Evolutionary conservation across 73 alveolate genomes (phyloP).

Genomic region (Paramecium biaurelia): DNA sequence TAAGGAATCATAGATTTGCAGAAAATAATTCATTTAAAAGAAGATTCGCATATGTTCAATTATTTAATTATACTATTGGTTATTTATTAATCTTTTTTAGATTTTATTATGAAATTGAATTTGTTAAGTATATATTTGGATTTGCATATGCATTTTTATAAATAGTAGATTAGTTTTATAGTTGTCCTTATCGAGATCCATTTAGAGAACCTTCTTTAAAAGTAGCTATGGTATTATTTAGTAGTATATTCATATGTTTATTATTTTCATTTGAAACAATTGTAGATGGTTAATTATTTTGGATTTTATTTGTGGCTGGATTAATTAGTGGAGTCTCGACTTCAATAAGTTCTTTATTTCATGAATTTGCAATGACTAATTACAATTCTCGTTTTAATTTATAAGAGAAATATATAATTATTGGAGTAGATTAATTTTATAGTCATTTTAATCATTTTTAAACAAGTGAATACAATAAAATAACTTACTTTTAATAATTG

Average conservation of each 20-base stretch:
- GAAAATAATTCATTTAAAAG: constrained; percentile 38
- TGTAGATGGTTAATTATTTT: neutral
- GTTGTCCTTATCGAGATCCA: constrained; percentile 44
- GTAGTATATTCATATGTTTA: neutral
- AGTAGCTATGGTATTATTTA: neutral
- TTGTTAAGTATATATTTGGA: neutral
- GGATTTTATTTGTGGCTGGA: constrained; percentile 15
- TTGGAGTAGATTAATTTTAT: constrained; percentile 39
- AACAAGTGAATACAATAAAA: neutral
- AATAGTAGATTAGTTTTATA: neutral
- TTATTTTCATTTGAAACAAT: neutral
- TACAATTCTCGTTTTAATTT: neutral
- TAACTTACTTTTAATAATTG: neutral
- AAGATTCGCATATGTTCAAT: constrained; percentile 9
- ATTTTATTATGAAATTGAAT: neutral
- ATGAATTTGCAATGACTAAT: constrained; percentile 44
- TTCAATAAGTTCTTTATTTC: neutral
- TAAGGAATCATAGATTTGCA: constrained; percentile 30
- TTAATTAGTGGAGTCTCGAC: neutral
- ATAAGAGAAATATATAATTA: constrained; percentile 10
- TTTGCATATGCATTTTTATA: neutral
- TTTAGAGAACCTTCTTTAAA: constrained; percentile 16
- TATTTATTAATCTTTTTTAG: neutral
- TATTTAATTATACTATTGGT: neutral
- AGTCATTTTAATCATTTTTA: neutral